A percentile compares a stretch with the other conserved stretches of the same genome.
These are phyloP conservation scores for Teratosphaeria gauchensis DNA, from an alignment of 2,329 filamentous ascomycete genomes.

Conservation along the genomic window DNA sequence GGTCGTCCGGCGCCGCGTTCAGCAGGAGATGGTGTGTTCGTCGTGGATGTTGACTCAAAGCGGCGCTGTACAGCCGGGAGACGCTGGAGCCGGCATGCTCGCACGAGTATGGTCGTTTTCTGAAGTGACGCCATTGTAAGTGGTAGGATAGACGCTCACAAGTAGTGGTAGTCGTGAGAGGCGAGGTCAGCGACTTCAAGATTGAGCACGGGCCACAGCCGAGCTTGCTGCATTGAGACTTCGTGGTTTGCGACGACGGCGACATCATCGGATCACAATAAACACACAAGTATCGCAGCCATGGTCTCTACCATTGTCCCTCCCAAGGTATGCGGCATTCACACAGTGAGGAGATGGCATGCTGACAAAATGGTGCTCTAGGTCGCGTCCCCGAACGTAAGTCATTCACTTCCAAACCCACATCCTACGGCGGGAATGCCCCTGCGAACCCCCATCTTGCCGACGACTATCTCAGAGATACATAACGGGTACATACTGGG, in stretches of 20 bases:
- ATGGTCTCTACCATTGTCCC: conserved; percentile 84
- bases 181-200: conserved; percentile 1
- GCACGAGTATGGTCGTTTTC: conserved; percentile 12
- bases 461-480: not conserved
- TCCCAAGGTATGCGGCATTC: conserved; percentile 66
- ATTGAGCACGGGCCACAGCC: not conserved
- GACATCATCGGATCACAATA: conserved; percentile 7
- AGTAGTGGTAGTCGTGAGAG: not conserved
- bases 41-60: not conserved
- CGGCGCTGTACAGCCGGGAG: not conserved
- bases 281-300: conserved; percentile 15
- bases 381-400: conserved; percentile 80
- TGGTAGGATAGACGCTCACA: not conserved
- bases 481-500: not conserved
- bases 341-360: conserved; percentile 1
- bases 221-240: conserved; percentile 1
- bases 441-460: not conserved
- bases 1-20: not conserved
- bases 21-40: not conserved
- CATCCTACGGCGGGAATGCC: not conserved
- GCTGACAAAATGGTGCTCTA: conserved; percentile 28
- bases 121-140: conserved; percentile 29
- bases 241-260: conserved; percentile 4
- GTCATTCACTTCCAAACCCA: too few relatives aligned
- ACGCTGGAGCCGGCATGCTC: not conserved